phyloP scores from a whole-genome alignment of 192 early-diverging fungal genomes.

The Coemansia sp. region DNA sequence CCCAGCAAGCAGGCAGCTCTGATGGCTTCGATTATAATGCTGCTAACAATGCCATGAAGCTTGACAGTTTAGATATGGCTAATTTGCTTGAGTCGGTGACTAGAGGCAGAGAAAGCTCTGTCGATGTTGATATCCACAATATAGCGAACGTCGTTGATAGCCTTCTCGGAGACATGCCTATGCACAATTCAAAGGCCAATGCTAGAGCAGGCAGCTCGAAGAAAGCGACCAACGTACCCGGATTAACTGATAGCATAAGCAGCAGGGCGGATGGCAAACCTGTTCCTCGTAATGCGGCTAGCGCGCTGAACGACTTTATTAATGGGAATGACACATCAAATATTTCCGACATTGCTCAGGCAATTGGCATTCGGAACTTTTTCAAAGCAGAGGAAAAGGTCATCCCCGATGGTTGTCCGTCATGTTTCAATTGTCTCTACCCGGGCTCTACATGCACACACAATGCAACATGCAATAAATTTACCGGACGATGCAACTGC shows the following conservation, averaged over 20 bases:
- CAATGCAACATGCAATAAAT: slow-evolving; percentile 73
- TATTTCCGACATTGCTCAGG: slow-evolving; percentile 32
- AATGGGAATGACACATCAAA: slow-evolving; percentile 37
- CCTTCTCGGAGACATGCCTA: neutral
- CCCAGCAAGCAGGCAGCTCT: neutral
- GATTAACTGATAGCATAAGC: slow-evolving; percentile 4
- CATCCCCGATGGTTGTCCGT: slow-evolving; percentile 63
- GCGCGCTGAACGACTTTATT: slow-evolving; percentile 34
- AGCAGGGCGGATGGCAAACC: slow-evolving; percentile 3
- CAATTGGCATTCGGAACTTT: slow-evolving; percentile 50
- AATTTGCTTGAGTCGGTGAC: slow-evolving; percentile 16
- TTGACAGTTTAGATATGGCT: neutral
- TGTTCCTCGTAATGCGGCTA: slow-evolving; percentile 18
- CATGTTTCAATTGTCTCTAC: slow-evolving; percentile 86
- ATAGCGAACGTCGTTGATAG: slow-evolving; percentile 3
- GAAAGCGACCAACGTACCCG: neutral
- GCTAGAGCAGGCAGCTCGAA: neutral
- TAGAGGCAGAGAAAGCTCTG: neutral
- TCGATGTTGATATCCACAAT: slow-evolving; percentile 1
- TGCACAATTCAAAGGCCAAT: neutral
- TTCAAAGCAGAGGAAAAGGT: slow-evolving; percentile 33
- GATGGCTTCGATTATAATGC: neutral
- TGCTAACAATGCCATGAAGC: neutral
- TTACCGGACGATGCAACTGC: slow-evolving; percentile 75
- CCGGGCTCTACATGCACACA: slow-evolving; percentile 74